Evolutionary conservation across 2,329 filamentous ascomycete genomes (phyloP).

Genomic region (Nemania sp.): DNA sequence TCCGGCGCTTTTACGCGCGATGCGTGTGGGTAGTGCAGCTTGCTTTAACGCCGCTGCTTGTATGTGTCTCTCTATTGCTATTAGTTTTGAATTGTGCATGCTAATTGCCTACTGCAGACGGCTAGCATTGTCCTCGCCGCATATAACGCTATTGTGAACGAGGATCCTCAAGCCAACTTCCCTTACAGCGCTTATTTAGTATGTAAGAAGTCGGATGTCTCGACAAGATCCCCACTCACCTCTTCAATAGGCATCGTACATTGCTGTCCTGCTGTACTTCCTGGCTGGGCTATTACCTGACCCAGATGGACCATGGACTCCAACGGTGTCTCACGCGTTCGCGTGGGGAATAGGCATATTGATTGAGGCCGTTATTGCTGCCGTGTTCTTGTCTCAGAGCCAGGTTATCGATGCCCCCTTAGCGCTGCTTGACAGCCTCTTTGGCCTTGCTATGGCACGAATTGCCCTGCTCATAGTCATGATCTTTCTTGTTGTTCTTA

Average conservation of each 20-base stretch:
- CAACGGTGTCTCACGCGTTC: conserved; percentile 41
- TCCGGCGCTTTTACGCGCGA: conserved; percentile 38
- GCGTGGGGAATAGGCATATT: conserved; percentile 44
- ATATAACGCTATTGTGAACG: conserved; percentile 39
- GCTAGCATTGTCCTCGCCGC: conserved; percentile 41
- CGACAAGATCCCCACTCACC: conserved; percentile 14
- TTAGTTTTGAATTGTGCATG: not conserved
- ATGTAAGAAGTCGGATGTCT: not conserved
- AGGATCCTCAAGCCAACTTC: conserved; percentile 39
- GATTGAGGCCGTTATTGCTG: conserved; percentile 43
- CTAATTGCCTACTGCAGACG: conserved; percentile 28
- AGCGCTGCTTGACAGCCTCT: conserved; percentile 38
- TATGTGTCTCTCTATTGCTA: conserved; percentile 15
- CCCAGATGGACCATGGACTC: conserved; percentile 49
- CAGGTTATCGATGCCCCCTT: conserved; percentile 36
- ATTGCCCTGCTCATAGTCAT: conserved; percentile 42
- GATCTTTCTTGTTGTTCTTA: conserved; percentile 37
- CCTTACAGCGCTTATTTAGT: conserved; percentile 48
- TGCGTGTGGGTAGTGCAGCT: conserved; percentile 45
- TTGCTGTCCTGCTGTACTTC: conserved; percentile 47
- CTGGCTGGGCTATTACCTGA: conserved; percentile 48
- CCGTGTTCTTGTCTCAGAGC: conserved; percentile 40
- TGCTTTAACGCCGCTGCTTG: conserved; percentile 38
- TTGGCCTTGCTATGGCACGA: conserved; percentile 40
- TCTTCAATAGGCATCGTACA: conserved; percentile 41